Base-by-base conservation (phyloP, 2,329 filamentous ascomycete species). In the Leptographium galeiforme region DNA sequence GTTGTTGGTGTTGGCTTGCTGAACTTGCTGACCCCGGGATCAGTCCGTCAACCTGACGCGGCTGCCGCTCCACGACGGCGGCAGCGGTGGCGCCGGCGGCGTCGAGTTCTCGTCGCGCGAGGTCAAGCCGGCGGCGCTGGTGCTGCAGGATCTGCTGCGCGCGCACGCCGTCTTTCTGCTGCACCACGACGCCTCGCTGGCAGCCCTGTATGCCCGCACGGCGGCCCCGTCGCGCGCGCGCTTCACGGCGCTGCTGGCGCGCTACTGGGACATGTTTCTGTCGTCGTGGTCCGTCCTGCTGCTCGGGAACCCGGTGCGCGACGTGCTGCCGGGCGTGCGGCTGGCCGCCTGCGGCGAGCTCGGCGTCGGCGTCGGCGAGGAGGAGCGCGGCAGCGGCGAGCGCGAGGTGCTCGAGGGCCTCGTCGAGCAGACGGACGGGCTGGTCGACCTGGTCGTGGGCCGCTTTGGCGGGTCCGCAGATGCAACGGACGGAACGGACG, bases 321-420 rank as follows among this genome's bases (percentile, higher is more conserved):
- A 84, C 57, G 74, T 95, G 6, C 89, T 89, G 62, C 81, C 84
- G 12, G 89, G 87, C 7, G 81, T 95, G 63, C 95, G 95, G 66
- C 75, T 98, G 36, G 88, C 90, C 13, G 87, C 85, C 8, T 89
- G 88, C 38, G 91, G 93, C 18, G 91, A 97, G 68, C 78, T 97
- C 32, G 93, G 93, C 16, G 80, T 96, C 47, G 93, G 93, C 0
- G 93, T 97, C 1, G 93, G 93, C 18, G 93, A 97, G 66, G 93
- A 97, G 70, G 88, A 96, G 53, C 85, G 89, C 66, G 91, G 91
- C 6, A 96, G 91, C 64, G 89, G 89, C 36, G 91, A 97, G 70
- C 77, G 91, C 61, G 91, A 94, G 61, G 91, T 97, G 0, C 72
- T 98, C 1, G 91, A 97, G 66, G 89, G 89, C n/a, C 81, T 95